Conservation (phyloP, 169 alveolate species). For the Eimeria maxima region DNA sequence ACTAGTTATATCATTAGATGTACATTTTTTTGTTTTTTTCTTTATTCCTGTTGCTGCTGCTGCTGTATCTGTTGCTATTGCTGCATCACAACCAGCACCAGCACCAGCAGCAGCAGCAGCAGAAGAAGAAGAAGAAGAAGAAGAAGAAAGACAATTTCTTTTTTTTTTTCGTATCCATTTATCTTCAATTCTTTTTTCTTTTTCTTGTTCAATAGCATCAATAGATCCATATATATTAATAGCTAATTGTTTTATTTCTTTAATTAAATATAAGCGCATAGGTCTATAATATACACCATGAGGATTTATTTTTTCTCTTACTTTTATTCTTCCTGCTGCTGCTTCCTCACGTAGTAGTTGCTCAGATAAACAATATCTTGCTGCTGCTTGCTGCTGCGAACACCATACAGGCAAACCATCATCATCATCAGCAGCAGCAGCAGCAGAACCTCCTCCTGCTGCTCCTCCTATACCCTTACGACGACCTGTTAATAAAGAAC, state of each 20-base stretch:
- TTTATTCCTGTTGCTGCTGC: not conserved
- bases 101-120: no score
- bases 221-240: slow-evolving; percentile 6
- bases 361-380: not conserved
- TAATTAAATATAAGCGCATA: not conserved
- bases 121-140: no score
- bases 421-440: not conserved
- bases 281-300: not conserved
- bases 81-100: not conserved
- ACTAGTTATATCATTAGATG: not conserved
- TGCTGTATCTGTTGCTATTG: not conserved
- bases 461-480: not conserved
- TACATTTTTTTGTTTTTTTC: not conserved
- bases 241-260: not conserved
- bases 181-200: slow-evolving; percentile 30
- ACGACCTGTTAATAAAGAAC: not conserved
- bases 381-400: slow-evolving; percentile 64
- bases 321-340: slow-evolving; percentile 45
- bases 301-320: slow-evolving; percentile 11
- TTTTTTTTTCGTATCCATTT: not conserved
- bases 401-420: not conserved
- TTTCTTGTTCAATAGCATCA: not conserved
- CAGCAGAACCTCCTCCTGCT: not conserved
- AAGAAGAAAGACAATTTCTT: no score
- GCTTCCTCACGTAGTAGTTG: slow-evolving; percentile 37